A percentile compares a stretch with the other conserved stretches of the same genome.
These are phyloP conservation scores for Fonsecaea monophora DNA, from an alignment of 2,329 filamentous ascomycete species.

Conservation along the genomic window DNA sequence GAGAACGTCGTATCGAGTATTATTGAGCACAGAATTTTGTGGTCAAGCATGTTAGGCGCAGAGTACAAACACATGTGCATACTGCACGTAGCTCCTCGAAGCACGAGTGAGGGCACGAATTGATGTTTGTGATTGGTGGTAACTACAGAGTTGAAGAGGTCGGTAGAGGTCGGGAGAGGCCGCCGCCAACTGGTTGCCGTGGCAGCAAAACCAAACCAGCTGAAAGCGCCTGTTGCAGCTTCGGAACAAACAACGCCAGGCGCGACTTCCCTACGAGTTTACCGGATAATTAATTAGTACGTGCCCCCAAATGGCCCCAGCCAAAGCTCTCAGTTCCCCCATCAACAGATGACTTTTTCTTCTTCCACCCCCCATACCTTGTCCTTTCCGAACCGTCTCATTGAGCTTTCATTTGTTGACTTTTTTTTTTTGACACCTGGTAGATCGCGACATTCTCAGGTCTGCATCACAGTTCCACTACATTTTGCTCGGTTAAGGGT, in stretches of 20 bases:
- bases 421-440: neutral
- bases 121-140: too few relatives aligned
- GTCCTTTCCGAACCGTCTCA: neutral
- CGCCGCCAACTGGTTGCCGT: conserved; percentile 14
- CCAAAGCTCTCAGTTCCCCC: conserved; percentile 12
- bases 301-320: conserved; percentile 10
- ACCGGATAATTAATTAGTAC: neutral
- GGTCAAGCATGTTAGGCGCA: too few relatives aligned
- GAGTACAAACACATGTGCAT: too few relatives aligned
- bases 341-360: conserved; percentile 12
- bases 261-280: conserved; percentile 6
- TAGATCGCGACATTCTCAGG: conserved; percentile 1
- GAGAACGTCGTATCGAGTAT: neutral
- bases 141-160: too few relatives aligned
- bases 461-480: conserved; percentile 3
- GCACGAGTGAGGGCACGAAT: too few relatives aligned
- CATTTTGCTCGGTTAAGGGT: neutral
- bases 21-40: neutral
- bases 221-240: neutral
- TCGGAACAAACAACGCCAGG: conserved; percentile 18
- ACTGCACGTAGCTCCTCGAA: too few relatives aligned
- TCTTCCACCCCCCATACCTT: conserved; percentile 3
- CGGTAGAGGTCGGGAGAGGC: too few relatives aligned
- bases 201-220: conserved; percentile 9
- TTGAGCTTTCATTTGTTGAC: conserved; percentile 9